phyloP scores from a whole-genome alignment of 176 grass and related monocot genomes.

The Pharus latifolius region DNA sequence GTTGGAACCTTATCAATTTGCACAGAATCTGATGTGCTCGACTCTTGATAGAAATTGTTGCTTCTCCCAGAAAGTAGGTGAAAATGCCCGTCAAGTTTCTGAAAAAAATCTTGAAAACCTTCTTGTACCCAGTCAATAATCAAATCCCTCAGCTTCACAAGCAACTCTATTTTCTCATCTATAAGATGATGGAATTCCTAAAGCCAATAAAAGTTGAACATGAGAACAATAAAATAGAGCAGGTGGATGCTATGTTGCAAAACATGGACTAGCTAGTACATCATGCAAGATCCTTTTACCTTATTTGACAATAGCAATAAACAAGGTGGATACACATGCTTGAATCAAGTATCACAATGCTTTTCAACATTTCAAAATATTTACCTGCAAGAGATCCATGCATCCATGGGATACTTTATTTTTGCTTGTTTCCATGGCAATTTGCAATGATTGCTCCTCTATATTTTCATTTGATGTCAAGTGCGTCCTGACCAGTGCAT shows the following conservation, averaged over 20 bases:
- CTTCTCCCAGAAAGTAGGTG: constrained; percentile 78
- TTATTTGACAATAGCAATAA: constrained; percentile 14
- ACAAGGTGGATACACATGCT: neutral
- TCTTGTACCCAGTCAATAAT: constrained; percentile 99
- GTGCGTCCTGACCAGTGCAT: constrained; percentile 47
- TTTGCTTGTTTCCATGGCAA: constrained; percentile 65
- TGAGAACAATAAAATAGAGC: constrained; percentile 15
- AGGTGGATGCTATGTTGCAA: neutral
- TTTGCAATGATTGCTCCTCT: constrained; percentile 66
- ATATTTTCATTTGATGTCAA: constrained; percentile 32
- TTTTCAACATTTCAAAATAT: neutral
- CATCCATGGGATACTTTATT: constrained; percentile 73
- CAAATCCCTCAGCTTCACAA: constrained; percentile 75
- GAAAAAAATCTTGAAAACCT: constrained; percentile 97
- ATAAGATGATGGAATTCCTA: constrained; percentile 86
- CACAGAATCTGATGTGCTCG: constrained; percentile 21
- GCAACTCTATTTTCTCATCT: constrained; percentile 77
- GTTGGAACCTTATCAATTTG: constrained; percentile 72
- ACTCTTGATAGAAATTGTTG: constrained; percentile 37
- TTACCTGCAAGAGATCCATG: constrained; percentile 88
- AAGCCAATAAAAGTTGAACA: constrained; percentile 17
- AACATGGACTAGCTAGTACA: constrained; percentile 8
- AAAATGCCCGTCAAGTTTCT: constrained; percentile 80
- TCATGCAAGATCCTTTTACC: neutral
- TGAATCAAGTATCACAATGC: neutral